Conservation (phyloP, 768 basidiomycete genomes). For the Jaapia argillacea region DNA sequence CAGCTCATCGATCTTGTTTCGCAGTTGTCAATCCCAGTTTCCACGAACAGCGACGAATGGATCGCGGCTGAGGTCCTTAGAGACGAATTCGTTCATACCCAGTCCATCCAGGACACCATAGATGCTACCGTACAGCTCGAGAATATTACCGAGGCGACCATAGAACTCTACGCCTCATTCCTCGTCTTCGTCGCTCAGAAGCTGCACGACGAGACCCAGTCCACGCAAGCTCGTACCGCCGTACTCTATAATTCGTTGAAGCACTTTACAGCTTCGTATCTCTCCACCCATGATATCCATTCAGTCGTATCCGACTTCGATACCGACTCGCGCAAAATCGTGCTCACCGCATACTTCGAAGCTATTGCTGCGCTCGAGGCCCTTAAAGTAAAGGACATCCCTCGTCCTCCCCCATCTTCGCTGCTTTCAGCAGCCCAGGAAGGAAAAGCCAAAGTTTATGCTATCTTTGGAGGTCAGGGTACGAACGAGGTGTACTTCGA, state of each 20-base stretch:
- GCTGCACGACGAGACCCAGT: constrained; percentile 44
- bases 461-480: constrained; percentile 95
- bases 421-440: constrained; percentile 52
- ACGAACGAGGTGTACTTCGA: constrained; percentile 98
- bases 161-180: constrained; percentile 79
- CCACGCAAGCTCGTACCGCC: constrained; percentile 40
- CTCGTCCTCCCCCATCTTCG: constrained; percentile 52
- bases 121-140: constrained; percentile 44
- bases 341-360: constrained; percentile 72
- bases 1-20: not conserved
- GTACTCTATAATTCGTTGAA: constrained; percentile 69
- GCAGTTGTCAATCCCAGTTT: constrained; percentile 81
- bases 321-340: constrained; percentile 61
- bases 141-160: constrained; percentile 49
- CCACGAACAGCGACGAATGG: constrained; percentile 78
- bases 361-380: constrained; percentile 64
- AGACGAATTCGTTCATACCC: constrained; percentile 74
- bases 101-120: constrained; percentile 45
- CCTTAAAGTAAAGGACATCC: constrained; percentile 42
- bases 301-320: constrained; percentile 68
- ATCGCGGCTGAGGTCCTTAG: constrained; percentile 85
- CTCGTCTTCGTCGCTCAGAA: constrained; percentile 65
- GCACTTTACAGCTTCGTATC: constrained; percentile 70
- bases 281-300: constrained; percentile 70
- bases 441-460: constrained; percentile 73